A percentile compares a stretch with the other conserved stretches of the same genome.
These are phyloP conservation scores for Debaryomyces tyrocola DNA, from an alignment of 805 yeast genomes.

Conservation along the genomic window DNA sequence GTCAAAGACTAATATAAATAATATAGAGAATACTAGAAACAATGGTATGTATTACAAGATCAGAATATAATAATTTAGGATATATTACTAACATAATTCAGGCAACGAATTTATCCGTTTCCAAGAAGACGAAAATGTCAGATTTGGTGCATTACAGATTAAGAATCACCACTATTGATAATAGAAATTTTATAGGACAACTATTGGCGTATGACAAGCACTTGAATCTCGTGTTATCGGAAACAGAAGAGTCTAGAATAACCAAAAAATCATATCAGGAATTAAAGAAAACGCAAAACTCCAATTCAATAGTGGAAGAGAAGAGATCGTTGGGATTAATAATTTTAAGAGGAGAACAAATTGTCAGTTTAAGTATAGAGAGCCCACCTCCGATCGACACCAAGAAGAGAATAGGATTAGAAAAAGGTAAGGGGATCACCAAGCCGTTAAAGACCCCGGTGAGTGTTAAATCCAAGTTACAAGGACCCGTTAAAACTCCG, in stretches of 20 bases:
- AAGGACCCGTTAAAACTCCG: slow-evolving; percentile 20
- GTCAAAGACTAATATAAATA: no score
- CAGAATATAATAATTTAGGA: no score
- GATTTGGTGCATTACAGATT: slow-evolving; percentile 75
- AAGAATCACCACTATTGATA: slow-evolving; percentile 73
- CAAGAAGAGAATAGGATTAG: slow-evolving; percentile 22
- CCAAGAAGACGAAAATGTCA: slow-evolving; percentile 48
- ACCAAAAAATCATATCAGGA: slow-evolving; percentile 56
- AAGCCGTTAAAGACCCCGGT: slow-evolving; percentile 38
- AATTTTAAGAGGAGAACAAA: slow-evolving; percentile 84
- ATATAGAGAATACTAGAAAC: no score
- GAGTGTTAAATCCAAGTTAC: slow-evolving; percentile 21
- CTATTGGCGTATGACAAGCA: slow-evolving; percentile 86
- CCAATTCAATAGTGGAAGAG: slow-evolving; percentile 52
- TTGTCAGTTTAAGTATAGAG: slow-evolving; percentile 71
- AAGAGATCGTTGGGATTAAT: slow-evolving; percentile 78
- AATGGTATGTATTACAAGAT: no score
- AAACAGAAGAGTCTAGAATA: slow-evolving; percentile 79
- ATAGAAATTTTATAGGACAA: slow-evolving; percentile 74
- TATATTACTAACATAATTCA: not conserved
- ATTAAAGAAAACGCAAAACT: slow-evolving; percentile 28
- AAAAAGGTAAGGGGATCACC: slow-evolving; percentile 25
- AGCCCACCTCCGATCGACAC: slow-evolving; percentile 52
- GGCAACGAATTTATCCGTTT: slow-evolving; percentile 14
- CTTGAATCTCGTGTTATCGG: slow-evolving; percentile 81